phyloP scores from a whole-genome alignment of 208 protist genomes.

The Angomonas desouzai region DNA sequence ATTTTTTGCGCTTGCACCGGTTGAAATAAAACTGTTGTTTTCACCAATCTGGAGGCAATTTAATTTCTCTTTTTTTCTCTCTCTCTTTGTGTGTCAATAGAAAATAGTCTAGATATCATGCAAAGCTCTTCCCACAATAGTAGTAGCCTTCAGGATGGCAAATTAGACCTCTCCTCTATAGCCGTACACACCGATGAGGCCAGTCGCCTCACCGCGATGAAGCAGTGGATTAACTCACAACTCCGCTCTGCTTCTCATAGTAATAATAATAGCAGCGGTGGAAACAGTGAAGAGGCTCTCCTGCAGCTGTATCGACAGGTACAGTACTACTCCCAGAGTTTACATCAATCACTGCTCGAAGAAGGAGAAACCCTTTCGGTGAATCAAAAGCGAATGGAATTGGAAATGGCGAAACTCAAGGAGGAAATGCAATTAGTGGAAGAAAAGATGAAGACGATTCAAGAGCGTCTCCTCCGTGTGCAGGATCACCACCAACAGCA shows the following conservation, averaged over 20 bases:
- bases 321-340: not conserved
- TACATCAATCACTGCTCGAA: not conserved
- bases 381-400: not conserved
- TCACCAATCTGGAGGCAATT: too few species aligned
- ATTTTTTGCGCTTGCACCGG: not conserved
- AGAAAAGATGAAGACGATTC: slow-evolving; percentile 7
- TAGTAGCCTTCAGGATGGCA: not conserved
- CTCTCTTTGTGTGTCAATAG: slow-evolving; percentile 2
- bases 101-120: not conserved
- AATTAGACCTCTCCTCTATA: slow-evolving; percentile 4
- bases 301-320: slow-evolving; percentile 3
- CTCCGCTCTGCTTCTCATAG: not conserved
- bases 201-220: not conserved
- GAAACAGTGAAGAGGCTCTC: not conserved
- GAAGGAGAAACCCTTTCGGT: not conserved
- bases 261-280: not conserved
- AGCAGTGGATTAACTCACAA: not conserved
- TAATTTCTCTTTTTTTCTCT: not conserved
- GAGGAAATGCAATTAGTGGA: slow-evolving; percentile 2
- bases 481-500: not conserved
- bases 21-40: too few species aligned
- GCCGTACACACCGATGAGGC: not conserved
- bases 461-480: not conserved
- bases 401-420: slow-evolving; percentile 2
- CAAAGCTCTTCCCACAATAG: not conserved